phyloP scores from a whole-genome alignment of 148 eudicot species.

The Rhododendron kiyosumense region DNA sequence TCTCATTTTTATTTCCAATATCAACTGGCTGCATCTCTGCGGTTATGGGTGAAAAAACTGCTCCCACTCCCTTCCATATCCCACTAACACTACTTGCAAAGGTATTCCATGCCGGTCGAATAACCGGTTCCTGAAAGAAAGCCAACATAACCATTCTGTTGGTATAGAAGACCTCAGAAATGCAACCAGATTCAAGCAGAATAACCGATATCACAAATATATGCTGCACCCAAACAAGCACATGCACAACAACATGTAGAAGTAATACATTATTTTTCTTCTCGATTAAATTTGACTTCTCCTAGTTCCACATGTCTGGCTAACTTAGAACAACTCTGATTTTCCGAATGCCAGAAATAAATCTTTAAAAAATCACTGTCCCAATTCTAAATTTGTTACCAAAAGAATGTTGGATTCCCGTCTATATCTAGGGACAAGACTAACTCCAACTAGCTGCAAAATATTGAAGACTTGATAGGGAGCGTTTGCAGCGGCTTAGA shows the following conservation, averaged over 20 bases:
- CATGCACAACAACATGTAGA: not conserved
- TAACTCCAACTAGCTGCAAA: not conserved
- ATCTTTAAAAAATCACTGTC: not conserved
- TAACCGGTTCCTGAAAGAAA: conserved; percentile 78
- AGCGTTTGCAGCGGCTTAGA: not conserved
- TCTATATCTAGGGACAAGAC: not conserved
- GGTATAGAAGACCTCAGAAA: not conserved
- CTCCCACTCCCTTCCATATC: conserved; percentile 99
- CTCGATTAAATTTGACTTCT: not conserved
- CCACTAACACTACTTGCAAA: conserved; percentile 96
- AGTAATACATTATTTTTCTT: not conserved
- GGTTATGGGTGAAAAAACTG: conserved; percentile 88
- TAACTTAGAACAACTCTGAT: not conserved
- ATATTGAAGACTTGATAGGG: not conserved
- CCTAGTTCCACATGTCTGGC: not conserved
- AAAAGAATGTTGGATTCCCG: not conserved
- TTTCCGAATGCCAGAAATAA: not conserved
- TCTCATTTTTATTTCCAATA: conserved; percentile 57
- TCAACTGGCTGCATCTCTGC: conserved; percentile 99
- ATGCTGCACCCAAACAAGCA: not conserved
- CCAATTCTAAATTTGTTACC: not conserved
- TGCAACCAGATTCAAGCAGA: not conserved
- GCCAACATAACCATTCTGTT: not conserved
- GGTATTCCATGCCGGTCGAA: conserved; percentile 87
- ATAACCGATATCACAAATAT: not conserved